Percentiles rank a stretch among this genome's conserved stretches.
Conservation (phyloP, 1,284 basidiomycete species). For the Peniophora sp. region DNA sequence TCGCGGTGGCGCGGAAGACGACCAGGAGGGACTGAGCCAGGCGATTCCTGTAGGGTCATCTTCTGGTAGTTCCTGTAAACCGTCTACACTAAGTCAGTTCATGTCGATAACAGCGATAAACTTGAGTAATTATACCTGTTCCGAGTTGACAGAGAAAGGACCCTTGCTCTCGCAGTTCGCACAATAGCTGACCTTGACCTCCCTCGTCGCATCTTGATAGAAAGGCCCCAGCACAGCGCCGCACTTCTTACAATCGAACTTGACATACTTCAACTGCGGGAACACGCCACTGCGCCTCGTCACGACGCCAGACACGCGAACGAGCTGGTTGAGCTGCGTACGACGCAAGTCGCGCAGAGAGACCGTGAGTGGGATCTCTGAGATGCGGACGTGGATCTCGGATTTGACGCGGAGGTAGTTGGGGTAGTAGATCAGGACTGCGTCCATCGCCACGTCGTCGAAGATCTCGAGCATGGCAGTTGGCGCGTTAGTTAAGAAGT, state of each 20-base stretch:
- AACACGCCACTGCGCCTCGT: conserved; percentile 95
- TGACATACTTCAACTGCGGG: conserved; percentile 98
- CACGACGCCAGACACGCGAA: conserved; percentile 95
- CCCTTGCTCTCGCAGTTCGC: conserved; percentile 91
- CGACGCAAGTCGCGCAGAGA: conserved; percentile 93
- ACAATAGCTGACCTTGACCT: conserved; percentile 93
- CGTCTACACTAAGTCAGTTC: conserved; percentile 49
- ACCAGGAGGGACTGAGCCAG: conserved; percentile 96
- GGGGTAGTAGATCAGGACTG: conserved; percentile 94
- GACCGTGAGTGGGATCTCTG: conserved; percentile 84
- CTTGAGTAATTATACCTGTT: conserved; percentile 52
- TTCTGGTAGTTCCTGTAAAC: conserved; percentile 99
- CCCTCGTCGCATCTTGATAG: conserved; percentile 93
- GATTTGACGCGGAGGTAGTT: conserved; percentile 95
- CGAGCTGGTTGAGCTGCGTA: conserved; percentile 89
- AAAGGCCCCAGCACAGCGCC: conserved; percentile 91
- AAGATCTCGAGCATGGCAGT: conserved; percentile 90
- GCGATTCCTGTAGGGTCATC: conserved; percentile 97
- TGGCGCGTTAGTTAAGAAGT: conserved; percentile 95
- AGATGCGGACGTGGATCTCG: conserved; percentile 96
- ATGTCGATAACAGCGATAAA: not conserved
- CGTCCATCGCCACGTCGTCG: conserved; percentile 91
- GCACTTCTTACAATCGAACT: conserved; percentile 96
- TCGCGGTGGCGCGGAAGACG: conserved; percentile 95
- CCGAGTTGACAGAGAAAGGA: conserved; percentile 94